Percentiles rank a stretch among this genome's conserved stretches.
Evolutionary conservation across 768 basidiomycete species (phyloP).

Genomic region (Boletus tomentosulus): DNA sequence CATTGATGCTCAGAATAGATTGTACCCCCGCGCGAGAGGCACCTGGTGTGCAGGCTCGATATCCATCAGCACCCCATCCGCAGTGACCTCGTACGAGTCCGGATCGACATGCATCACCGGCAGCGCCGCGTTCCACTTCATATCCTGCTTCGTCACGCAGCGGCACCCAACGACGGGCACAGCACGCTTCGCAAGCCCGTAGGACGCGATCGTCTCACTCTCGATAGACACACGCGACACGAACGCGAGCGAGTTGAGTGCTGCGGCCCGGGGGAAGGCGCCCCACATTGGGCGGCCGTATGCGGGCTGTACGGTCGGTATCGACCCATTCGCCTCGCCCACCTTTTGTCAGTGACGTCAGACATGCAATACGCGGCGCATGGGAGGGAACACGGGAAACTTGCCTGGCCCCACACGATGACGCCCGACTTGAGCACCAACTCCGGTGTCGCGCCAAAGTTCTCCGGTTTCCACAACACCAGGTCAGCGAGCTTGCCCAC

Average conservation of each 20-base stretch:
- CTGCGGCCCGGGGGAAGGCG: conserved; percentile 40
- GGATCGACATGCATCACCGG: conserved; percentile 90
- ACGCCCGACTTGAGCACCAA: conserved; percentile 95
- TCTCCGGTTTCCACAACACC: conserved; percentile 92
- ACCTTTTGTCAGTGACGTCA: conserved; percentile 46
- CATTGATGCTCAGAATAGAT: conserved; percentile 57
- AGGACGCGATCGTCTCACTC: conserved; percentile 54
- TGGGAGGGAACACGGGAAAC: conserved; percentile 12
- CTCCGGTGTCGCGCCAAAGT: conserved; percentile 89
- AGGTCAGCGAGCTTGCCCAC: conserved; percentile 87
- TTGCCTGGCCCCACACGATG: conserved; percentile 84
- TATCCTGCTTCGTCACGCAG: conserved; percentile 73
- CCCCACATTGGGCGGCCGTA: conserved; percentile 95
- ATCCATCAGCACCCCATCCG: conserved; percentile 74
- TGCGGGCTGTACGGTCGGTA: conserved; percentile 92
- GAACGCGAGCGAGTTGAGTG: conserved; percentile 81
- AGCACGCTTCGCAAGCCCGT: conserved; percentile 65
- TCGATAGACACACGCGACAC: conserved; percentile 72
- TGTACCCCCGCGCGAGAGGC: conserved; percentile 70
- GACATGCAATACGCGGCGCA: too few species aligned
- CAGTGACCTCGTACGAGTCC: conserved; percentile 82
- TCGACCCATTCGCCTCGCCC: conserved; percentile 96
- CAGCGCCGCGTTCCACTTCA: conserved; percentile 87
- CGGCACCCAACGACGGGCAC: conserved; percentile 79
- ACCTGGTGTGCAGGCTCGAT: conserved; percentile 67